Base-by-base conservation (phyloP, 805 yeast species). In the Zygosaccharomyces lentus region DNA sequence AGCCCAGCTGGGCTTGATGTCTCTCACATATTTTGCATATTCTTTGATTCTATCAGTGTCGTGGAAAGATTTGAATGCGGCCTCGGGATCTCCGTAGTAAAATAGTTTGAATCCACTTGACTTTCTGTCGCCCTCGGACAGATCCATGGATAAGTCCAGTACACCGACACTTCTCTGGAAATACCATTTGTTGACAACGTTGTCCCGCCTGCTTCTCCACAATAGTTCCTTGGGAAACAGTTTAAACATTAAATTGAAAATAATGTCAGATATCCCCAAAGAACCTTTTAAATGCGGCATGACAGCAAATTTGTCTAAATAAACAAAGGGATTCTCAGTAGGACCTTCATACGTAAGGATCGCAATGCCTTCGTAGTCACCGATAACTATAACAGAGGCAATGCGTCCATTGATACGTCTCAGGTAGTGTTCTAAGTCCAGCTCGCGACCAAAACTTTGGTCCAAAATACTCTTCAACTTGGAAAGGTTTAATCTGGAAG, bases 121-220 rank as follows among this genome's bases (percentile, higher is more conserved):
- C 24, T 55, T 53, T 3, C 57, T 54, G n/a, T 60, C 58, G 12
- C 72, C 74, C 61, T 41, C 59, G 41, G 38, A 66, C 42, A 59
- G 34, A 36, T 68, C 68, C 2, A 64, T 61, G 1, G 70, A 66
- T 13, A 82, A 59, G 41, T 74, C 72, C 24, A 81, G 59, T 23
- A 83, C 81, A 1, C 96, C 96, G 13, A 74, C 69, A 34, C 96
- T 83, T 51, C 99, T 73, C 59, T 93, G 97, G 65, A 91, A 93
- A 62, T 91, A 91, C 99, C 99, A 93, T 60, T 89, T 89, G 69
- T 93, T 93, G 6, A 93, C 96, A 0, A 96, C 96, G 64, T 93
- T 93, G 45, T 69, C 77, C 47, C 76, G 76, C 37, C 96, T 71
- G 1, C 98, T 91, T 57, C 99, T 77, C 99, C 99, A 93, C 1